Percentiles rank a stretch among this genome's conserved stretches.
phyloP scores from a whole-genome alignment of 139 green algal species.

The Prasinococcaceae sp. region DNA sequence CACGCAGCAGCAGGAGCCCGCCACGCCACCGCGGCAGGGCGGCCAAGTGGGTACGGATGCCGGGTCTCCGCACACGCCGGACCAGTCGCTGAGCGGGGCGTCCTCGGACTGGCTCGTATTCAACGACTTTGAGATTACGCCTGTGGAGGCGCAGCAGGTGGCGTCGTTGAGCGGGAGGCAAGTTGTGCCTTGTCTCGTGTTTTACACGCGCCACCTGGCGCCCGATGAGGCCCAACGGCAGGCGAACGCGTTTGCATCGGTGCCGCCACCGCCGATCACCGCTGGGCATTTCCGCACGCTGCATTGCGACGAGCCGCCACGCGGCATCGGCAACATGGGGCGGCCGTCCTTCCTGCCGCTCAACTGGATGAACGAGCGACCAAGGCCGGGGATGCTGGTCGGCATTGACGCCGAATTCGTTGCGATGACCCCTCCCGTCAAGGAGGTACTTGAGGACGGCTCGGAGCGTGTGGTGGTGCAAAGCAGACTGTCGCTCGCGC shows the following conservation, averaged over 20 bases:
- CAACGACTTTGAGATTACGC: conserved; percentile 53
- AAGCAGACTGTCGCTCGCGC: conserved; percentile 58
- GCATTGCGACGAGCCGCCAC: conserved; percentile 33
- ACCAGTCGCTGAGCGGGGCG: neutral
- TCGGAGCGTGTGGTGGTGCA: conserved; percentile 21
- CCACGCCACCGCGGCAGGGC: neutral
- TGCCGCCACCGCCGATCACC: no score
- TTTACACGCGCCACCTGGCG: no score
- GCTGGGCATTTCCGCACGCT: conserved; percentile 38
- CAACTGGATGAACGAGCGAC: no score
- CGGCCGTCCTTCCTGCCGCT: no score
- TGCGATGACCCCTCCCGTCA: conserved; percentile 32
- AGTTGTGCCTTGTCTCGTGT: conserved; percentile 14
- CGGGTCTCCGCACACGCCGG: no score
- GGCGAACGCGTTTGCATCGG: no score
- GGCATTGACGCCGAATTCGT: conserved; percentile 93
- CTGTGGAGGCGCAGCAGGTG: conserved; percentile 1
- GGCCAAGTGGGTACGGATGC: neutral
- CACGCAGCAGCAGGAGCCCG: neutral
- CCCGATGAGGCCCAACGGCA: no score
- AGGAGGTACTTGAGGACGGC: conserved; percentile 27
- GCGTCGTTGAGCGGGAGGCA: no score
- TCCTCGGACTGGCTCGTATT: conserved; percentile 56
- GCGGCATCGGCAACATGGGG: no score
- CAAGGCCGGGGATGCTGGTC: conserved; percentile 50